Evolutionary conservation across 495 filamentous ascomycete species (phyloP), one percentile per base, ranked within the genome.

Genomic region (Aspergillus bertholletiae): DNA sequence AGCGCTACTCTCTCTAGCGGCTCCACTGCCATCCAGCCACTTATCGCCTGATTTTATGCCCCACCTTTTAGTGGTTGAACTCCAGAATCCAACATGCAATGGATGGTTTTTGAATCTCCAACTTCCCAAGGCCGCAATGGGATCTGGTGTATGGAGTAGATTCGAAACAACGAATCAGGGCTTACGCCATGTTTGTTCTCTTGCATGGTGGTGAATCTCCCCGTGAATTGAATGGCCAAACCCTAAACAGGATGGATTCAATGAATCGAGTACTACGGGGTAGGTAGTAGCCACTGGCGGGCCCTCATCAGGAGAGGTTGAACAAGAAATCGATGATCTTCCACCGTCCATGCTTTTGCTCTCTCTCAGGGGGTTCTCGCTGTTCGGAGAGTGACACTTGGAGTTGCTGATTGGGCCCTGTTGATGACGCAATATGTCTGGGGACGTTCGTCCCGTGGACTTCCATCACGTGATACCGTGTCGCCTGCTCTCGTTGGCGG

Each of bases 391-490:
- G n/a, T 37, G 26, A 59, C 53, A 40, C 32, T 13, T 24, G 44
- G 8, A 13, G 15, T 24, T 40, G 27, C 43, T 64, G 51, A 64
- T 64, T 64, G 61, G 61, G n/a, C 24, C 21, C 9, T 17, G 20
- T 24, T 39, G 58, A 61, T 64, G 61, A 64, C 61, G 61, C 58
- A 64, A 64, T 60, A 49, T 18, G 51, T 24, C 53, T 26, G 17
- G 49, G n/a, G 47, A 21, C 41, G 15, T 28, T 40, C 30, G 47
- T 56, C 39, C 54, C 52, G 50, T 57, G 55, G 49, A 44, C 39
- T 15, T 27, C 5, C 13, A 58, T 64, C 61, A 64, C 61, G 61
- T 64, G 61, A 64, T 11, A 4, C 8, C 0, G 6, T 12, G 15
- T 49, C 15, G 27, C 26, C 30, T 8, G 3, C 17, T 52, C 46